These are phyloP conservation scores for Candida coquimbonensis DNA, from an alignment of 805 yeast genomes.

Conservation along the genomic window DNA sequence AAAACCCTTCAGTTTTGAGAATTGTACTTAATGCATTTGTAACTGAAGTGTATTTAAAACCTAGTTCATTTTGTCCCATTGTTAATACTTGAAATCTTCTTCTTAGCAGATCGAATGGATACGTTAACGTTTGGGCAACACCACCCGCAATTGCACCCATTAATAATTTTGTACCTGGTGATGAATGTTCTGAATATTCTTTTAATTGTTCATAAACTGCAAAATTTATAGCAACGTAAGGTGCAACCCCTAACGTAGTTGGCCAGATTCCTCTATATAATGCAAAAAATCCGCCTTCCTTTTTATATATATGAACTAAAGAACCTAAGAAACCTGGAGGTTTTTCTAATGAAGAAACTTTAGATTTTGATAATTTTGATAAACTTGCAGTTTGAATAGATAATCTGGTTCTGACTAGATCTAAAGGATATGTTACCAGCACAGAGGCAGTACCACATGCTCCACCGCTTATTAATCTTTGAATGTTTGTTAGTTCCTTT, in stretches of 20 bases:
- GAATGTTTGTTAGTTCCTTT: conserved; percentile 39
- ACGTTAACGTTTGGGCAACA: conserved; percentile 81
- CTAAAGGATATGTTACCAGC: conserved; percentile 83
- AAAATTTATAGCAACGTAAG: conserved; percentile 90
- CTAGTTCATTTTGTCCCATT: conserved; percentile 68
- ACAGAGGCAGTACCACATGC: conserved; percentile 78
- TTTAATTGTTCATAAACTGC: conserved; percentile 80
- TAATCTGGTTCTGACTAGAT: conserved; percentile 81
- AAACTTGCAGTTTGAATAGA: conserved; percentile 81
- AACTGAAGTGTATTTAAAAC: conserved; percentile 76
- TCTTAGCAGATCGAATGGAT: conserved; percentile 85
- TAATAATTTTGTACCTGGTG: conserved; percentile 49
- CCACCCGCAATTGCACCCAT: conserved; percentile 89
- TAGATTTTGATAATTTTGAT: conserved; percentile 35
- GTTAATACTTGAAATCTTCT: conserved; percentile 87
- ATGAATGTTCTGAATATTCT: conserved; percentile 39
- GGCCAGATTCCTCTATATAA: conserved; percentile 83
- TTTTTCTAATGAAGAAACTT: conserved; percentile 26
- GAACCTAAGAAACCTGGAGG: conserved; percentile 72
- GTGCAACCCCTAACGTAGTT: conserved; percentile 92
- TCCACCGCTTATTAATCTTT: conserved; percentile 71
- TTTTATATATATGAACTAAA: conserved; percentile 48
- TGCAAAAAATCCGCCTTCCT: conserved; percentile 78
- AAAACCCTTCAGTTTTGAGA: conserved; percentile 63
- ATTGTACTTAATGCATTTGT: conserved; percentile 67